A percentile compares a stretch with the other conserved stretches of the same genome.
These are phyloP conservation scores for Podospora didyma DNA, from an alignment of 495 filamentous ascomycete genomes.

Conservation along the genomic window DNA sequence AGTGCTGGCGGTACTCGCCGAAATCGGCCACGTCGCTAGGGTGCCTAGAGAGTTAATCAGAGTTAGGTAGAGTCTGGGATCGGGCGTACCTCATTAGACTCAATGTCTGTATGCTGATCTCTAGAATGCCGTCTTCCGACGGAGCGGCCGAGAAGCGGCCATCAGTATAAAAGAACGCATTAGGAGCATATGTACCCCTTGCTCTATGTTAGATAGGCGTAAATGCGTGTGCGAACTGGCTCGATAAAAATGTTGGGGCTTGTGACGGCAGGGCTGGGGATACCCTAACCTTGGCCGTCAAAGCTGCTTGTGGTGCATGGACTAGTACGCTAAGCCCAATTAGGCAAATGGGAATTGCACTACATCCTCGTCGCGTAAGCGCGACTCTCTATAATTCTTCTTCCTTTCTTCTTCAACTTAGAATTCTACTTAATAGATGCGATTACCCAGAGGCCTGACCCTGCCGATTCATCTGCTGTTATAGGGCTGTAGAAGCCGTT, in stretches of 20 bases:
- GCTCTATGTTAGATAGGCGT: neutral
- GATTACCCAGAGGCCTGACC: too few species aligned
- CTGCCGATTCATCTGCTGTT: too few species aligned
- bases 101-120: neutral
- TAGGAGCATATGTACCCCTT: neutral
- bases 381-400: too few species aligned
- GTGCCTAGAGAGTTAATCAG: neutral
- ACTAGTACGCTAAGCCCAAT: too few species aligned
- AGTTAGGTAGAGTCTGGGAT: neutral
- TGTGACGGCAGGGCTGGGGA: too few species aligned
- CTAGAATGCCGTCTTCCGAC: neutral
- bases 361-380: too few species aligned
- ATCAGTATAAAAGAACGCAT: constrained; percentile 1
- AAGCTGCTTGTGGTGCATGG: too few species aligned
- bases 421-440: too few species aligned
- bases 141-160: neutral
- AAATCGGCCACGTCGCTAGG: neutral
- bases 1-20: neutral
- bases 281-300: too few species aligned
- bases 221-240: constrained; percentile 1
- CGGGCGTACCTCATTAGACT: neutral
- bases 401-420: too few species aligned
- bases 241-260: neutral
- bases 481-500: neutral
- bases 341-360: too few species aligned